Evolutionary conservation across 805 yeast genomes (phyloP).

Genomic region (Geotrichum ghanense): DNA sequence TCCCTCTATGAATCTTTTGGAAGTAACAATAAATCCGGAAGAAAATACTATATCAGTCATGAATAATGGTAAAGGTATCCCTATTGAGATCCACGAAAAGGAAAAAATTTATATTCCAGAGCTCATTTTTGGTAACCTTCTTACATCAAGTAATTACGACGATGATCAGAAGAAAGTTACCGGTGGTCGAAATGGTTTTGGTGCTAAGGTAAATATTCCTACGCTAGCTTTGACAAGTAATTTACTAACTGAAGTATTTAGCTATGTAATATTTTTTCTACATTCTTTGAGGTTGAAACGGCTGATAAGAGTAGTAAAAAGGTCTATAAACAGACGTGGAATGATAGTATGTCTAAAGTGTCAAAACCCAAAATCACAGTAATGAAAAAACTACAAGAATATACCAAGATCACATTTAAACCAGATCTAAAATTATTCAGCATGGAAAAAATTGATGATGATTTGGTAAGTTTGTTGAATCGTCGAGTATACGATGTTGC

Average conservation of each 20-base stretch:
- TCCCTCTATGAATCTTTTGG: constrained; percentile 75
- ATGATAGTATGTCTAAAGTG: constrained; percentile 68
- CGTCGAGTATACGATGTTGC: constrained; percentile 94
- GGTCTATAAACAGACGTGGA: constrained; percentile 76
- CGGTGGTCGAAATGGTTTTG: constrained; percentile 98
- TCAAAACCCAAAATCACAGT: constrained; percentile 63
- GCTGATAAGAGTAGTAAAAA: constrained; percentile 59
- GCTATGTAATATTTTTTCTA: constrained; percentile 88
- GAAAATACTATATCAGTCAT: constrained; percentile 63
- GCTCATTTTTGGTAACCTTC: constrained; percentile 85
- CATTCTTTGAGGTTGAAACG: constrained; percentile 77
- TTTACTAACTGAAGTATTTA: constrained; percentile 4
- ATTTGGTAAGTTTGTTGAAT: constrained; percentile 69
- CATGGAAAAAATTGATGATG: constrained; percentile 77
- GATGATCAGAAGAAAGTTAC: constrained; percentile 92
- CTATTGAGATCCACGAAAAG: constrained; percentile 81
- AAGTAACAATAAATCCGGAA: constrained; percentile 71
- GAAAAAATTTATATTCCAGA: constrained; percentile 93
- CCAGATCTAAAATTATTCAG: constrained; percentile 80
- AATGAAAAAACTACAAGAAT: constrained; percentile 49
- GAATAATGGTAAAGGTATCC: constrained; percentile 94
- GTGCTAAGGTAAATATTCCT: constrained; percentile 52
- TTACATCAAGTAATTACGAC: constrained; percentile 93
- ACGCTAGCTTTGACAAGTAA: neutral
- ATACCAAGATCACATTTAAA: constrained; percentile 74